Percentiles rank a stretch among this genome's conserved stretches.
Evolutionary conservation across 768 basidiomycete species (phyloP).

Genomic region (Hydnomerulius pinastri): DNA sequence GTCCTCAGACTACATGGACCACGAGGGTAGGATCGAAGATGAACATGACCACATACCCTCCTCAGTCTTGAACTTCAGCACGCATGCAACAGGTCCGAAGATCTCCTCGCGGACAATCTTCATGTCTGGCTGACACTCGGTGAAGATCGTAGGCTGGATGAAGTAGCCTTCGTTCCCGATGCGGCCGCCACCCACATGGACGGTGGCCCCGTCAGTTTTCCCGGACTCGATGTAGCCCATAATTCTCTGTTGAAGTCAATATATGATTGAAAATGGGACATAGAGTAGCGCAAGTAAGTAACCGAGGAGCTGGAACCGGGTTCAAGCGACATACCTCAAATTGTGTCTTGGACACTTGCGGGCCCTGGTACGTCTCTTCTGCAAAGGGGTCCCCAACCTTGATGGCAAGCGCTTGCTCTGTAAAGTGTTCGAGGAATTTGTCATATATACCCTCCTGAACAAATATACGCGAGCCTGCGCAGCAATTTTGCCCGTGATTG

Average conservation of each 20-base stretch:
- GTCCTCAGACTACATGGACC: not conserved
- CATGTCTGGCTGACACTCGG: constrained; percentile 48
- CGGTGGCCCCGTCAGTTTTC: constrained; percentile 49
- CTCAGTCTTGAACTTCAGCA: constrained; percentile 48
- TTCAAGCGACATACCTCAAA: constrained; percentile 41
- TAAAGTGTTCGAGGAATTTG: constrained; percentile 49
- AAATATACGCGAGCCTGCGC: constrained; percentile 57
- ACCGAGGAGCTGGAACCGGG: too few relatives aligned
- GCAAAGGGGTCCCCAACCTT: constrained; percentile 49
- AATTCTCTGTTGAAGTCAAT: constrained; percentile 34
- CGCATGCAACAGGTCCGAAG: constrained; percentile 50
- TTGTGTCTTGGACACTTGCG: constrained; percentile 50
- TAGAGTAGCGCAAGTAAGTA: too few relatives aligned
- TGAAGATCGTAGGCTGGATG: constrained; percentile 47
- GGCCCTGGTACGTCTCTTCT: constrained; percentile 44
- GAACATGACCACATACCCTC: constrained; percentile 18
- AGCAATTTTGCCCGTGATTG: constrained; percentile 50
- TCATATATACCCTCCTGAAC: constrained; percentile 62
- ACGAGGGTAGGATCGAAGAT: not conserved
- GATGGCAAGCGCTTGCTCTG: constrained; percentile 31
- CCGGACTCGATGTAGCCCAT: constrained; percentile 53
- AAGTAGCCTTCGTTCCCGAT: constrained; percentile 46
- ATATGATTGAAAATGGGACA: too few relatives aligned
- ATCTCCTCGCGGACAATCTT: constrained; percentile 43
- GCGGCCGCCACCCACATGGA: constrained; percentile 45